Conservation (phyloP, 2,329 filamentous ascomycete genomes). For the Penicillium expansum region DNA sequence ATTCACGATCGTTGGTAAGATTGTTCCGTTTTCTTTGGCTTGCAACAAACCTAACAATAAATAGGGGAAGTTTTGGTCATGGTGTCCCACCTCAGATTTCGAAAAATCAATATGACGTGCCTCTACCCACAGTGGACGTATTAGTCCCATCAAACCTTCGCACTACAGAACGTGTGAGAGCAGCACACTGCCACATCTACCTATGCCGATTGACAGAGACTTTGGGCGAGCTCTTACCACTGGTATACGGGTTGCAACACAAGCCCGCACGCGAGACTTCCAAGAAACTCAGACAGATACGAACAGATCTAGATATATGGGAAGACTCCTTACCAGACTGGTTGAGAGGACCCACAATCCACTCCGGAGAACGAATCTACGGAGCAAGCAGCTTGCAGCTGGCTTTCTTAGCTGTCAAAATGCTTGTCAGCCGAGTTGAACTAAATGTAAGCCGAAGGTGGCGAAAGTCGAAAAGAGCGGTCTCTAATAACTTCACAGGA, state of each 20-base stretch:
- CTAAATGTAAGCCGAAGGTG: slow-evolving; percentile 40
- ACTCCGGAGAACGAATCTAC: slow-evolving; percentile 36
- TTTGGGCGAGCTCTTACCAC: slow-evolving; percentile 45
- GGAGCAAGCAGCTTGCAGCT: slow-evolving; percentile 47
- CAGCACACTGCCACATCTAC: slow-evolving; percentile 53
- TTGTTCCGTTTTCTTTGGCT: background rate
- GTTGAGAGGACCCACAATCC: slow-evolving; percentile 37
- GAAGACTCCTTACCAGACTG: slow-evolving; percentile 46
- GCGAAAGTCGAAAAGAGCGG: background rate
- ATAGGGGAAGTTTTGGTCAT: slow-evolving; percentile 54
- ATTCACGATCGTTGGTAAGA: slow-evolving; percentile 55
- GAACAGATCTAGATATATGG: slow-evolving; percentile 47
- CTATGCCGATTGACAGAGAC: slow-evolving; percentile 52
- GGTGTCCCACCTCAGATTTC: slow-evolving; percentile 55
- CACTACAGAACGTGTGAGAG: slow-evolving; percentile 43
- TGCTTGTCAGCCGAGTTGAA: slow-evolving; percentile 49
- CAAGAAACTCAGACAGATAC: slow-evolving; percentile 46
- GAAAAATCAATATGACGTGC: slow-evolving; percentile 56
- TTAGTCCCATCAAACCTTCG: slow-evolving; percentile 37
- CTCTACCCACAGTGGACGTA: slow-evolving; percentile 49
- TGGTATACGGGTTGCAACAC: slow-evolving; percentile 47
- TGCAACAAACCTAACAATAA: slow-evolving; percentile 15
- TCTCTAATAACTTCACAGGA: slow-evolving; percentile 32
- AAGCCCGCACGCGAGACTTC: slow-evolving; percentile 45
- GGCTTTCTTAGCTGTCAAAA: slow-evolving; percentile 46